Conservation (phyloP, 176 grass and related monocot genomes). For the Juncus inflexus region DNA sequence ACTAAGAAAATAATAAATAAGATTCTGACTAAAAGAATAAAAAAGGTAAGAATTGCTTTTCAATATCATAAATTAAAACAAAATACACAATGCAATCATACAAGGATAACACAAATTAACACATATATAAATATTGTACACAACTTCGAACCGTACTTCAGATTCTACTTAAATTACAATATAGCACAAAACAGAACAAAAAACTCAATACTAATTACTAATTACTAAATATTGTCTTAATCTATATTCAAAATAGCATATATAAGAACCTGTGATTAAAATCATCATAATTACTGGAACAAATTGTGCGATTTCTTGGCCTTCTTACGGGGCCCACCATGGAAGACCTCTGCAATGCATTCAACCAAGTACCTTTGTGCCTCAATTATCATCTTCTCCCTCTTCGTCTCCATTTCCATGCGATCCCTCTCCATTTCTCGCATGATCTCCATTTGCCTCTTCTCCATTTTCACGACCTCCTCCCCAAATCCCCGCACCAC, state of each 20-base stretch:
- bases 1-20: too few species aligned
- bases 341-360: constrained; percentile 28
- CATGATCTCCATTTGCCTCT: constrained; percentile 65
- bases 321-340: constrained; percentile 27
- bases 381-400: constrained; percentile 54
- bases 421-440: constrained; percentile 71
- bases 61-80: too few species aligned
- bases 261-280: not conserved
- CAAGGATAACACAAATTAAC: not conserved
- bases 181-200: not conserved
- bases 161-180: too few species aligned
- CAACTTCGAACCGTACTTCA: too few species aligned
- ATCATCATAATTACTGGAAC: not conserved
- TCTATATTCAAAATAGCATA: not conserved
- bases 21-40: too few species aligned
- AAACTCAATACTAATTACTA: not conserved
- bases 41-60: too few species aligned
- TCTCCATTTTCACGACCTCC: constrained; percentile 57
- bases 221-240: not conserved
- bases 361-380: constrained; percentile 51
- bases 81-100: too few species aligned
- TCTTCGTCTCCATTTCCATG: constrained; percentile 68
- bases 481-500: constrained; percentile 63
- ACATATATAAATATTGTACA: not conserved
- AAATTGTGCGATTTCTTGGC: constrained; percentile 45